Evolutionary conservation across 305 asterid species (phyloP).

Genomic region (Ruellia speciosa): DNA sequence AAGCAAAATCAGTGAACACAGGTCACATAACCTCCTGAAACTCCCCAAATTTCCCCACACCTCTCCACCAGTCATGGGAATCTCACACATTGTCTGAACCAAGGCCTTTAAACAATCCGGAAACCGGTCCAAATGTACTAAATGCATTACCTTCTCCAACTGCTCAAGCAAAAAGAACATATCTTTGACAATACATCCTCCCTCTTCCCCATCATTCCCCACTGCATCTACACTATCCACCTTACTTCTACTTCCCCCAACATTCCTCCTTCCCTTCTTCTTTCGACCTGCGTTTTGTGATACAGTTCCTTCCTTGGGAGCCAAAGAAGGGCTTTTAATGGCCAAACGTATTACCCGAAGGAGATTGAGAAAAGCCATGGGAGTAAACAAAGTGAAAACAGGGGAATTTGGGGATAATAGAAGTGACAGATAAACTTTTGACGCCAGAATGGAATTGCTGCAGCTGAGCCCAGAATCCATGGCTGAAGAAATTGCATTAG

Average conservation of each 20-base stretch:
- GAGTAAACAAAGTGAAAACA: constrained; percentile 76
- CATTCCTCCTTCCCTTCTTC: constrained; percentile 39
- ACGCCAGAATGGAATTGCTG: constrained; percentile 43
- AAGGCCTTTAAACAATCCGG: constrained; percentile 79
- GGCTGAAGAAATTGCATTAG: constrained; percentile 43
- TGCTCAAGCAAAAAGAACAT: constrained; percentile 55
- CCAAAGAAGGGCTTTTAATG: constrained; percentile 34
- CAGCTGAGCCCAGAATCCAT: constrained; percentile 59
- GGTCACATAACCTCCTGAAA: constrained; percentile 46
- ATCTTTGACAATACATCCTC: constrained; percentile 43
- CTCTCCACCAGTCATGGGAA: constrained; percentile 51
- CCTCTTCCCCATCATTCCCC: constrained; percentile 38
- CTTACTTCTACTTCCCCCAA: constrained; percentile 27
- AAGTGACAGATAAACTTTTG: constrained; percentile 60
- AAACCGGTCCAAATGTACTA: constrained; percentile 75
- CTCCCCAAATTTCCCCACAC: constrained; percentile 39
- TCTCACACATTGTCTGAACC: constrained; percentile 67
- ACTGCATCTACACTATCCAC: constrained; percentile 26
- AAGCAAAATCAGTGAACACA: constrained; percentile 45
- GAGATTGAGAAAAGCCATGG: constrained; percentile 72
- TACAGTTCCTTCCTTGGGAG: constrained; percentile 26
- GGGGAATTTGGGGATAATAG: constrained; percentile 81
- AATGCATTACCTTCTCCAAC: constrained; percentile 53
- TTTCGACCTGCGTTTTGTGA: constrained; percentile 28
- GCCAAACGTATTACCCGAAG: constrained; percentile 62